Percentiles rank a stretch among this genome's conserved stretches.
Conservation (phyloP, 2,329 filamentous ascomycete species). For the Gremmenia infestans region DNA sequence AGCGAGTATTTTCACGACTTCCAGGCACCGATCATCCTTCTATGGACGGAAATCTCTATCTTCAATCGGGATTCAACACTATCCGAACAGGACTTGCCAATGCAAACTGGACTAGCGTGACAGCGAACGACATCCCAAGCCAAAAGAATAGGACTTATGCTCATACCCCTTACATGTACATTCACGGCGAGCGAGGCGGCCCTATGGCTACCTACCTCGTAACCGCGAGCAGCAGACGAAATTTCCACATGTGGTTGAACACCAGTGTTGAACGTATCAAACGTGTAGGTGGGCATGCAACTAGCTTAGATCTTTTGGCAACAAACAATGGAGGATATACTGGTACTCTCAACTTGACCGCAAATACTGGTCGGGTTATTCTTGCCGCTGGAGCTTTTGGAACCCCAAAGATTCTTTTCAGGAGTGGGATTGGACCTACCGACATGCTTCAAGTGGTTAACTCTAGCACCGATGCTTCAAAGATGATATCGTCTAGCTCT, state of each 20-base stretch:
- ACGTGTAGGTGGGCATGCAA: constrained; percentile 55
- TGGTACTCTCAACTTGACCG: constrained; percentile 56
- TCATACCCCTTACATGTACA: constrained; percentile 63
- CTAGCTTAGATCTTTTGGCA: constrained; percentile 63
- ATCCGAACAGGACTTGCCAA: constrained; percentile 53
- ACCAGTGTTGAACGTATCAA: constrained; percentile 64
- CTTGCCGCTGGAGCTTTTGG: constrained; percentile 65
- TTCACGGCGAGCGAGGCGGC: constrained; percentile 60
- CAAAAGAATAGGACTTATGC: constrained; percentile 62
- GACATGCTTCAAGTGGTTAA: constrained; percentile 45
- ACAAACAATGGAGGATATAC: constrained; percentile 47
- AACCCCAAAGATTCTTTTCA: constrained; percentile 54
- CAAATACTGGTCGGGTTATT: constrained; percentile 58
- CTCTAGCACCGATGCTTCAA: constrained; percentile 42
- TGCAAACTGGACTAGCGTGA: constrained; percentile 59
- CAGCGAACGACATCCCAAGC: constrained; percentile 51
- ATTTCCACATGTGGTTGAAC: constrained; percentile 64
- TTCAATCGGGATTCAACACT: constrained; percentile 61
- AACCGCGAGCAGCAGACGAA: constrained; percentile 50
- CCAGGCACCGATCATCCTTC: constrained; percentile 64
- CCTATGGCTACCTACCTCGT: constrained; percentile 69
- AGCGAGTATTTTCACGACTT: constrained; percentile 63
- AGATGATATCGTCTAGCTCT: constrained; percentile 44
- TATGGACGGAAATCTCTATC: constrained; percentile 59
- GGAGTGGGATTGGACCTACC: constrained; percentile 55